These are phyloP conservation scores for Coemansia aciculifera DNA, from an alignment of 192 early-diverging fungal genomes.

Conservation along the genomic window DNA sequence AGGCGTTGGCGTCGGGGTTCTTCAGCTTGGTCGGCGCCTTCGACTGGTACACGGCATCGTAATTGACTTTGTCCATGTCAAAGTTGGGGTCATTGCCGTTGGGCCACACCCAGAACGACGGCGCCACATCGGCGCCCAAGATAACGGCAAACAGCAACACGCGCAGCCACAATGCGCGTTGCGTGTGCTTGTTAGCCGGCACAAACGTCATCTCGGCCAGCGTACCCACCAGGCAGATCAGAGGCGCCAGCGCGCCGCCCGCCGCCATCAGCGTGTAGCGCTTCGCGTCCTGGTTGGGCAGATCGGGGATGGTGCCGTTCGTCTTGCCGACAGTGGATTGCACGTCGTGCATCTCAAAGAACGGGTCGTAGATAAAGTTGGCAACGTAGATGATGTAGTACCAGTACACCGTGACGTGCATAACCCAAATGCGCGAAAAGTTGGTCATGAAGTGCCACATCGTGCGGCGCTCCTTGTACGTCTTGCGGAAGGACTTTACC, in stretches of 20 bases:
- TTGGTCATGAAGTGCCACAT: conserved; percentile 82
- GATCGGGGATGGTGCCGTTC: conserved; percentile 25
- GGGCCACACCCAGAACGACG: conserved; percentile 61
- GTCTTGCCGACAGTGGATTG: conserved; percentile 49
- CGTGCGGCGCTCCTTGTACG: conserved; percentile 81
- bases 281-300: conserved; percentile 53
- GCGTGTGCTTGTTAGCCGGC: conserved; percentile 59
- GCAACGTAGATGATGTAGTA: conserved; percentile 77
- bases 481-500: conserved; percentile 72
- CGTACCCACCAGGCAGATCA: conserved; percentile 66
- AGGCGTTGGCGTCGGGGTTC: conserved; percentile 12
- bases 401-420: conserved; percentile 76
- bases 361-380: conserved; percentile 64
- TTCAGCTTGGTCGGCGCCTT: conserved; percentile 31
- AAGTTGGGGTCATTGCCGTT: conserved; percentile 52
- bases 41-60: conserved; percentile 34
- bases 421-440: conserved; percentile 84
- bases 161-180: conserved; percentile 59
- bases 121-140: conserved; percentile 63
- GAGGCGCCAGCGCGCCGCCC: conserved; percentile 68
- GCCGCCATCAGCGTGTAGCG: conserved; percentile 68
- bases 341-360: conserved; percentile 52
- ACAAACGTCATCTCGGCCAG: conserved; percentile 73
- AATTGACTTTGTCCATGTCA: conserved; percentile 38
- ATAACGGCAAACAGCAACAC: conserved; percentile 61